Evolutionary conservation across 768 basidiomycete species (phyloP), one percentile per base, ranked within the genome.

Genomic region (Mycena alexandri): DNA sequence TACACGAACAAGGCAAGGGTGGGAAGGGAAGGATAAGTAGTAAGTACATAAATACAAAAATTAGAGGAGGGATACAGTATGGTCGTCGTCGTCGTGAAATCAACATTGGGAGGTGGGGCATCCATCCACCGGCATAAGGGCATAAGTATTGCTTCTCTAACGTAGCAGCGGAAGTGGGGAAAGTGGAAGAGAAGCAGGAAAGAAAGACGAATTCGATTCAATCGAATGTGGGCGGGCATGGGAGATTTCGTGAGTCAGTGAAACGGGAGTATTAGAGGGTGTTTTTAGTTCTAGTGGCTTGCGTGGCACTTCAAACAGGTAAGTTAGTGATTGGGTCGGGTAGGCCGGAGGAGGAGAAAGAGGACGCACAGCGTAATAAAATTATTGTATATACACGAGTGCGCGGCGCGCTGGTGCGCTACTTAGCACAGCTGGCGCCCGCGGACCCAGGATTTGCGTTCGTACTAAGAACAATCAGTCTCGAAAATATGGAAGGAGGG

Each of bases 371-470:
- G 63, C 50, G 48, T 43, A 22, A 21, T 48, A 54, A 24, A 51
- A 52, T 36, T 56, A 56, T 46, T 11, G 22, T 59, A 60, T 14
- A 21, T 29, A 29, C 29, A 29, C 29, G 29, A 29, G 29, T 29
- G 29, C n/a, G n/a, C n/a, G n/a, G n/a, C n/a, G n/a, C n/a, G n/a
- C n/a, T 22, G 48, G 29, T n/a, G 33, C 10, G 52, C 21, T 21
- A 36, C 12, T 57, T 57, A 56, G 33, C 19, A 55, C 44, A 52
- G 47, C 22, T 24, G 61, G 36, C 61, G 69, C 41, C 36, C 47
- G 47, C 63, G 72, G 25, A 33, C 63, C 72, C 74, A 72, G 25
- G 63, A 33, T 61, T 75, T 75, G 57, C 74, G 72, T n/a, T 47
- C 50, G 52, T 72, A 72, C 71, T 65, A 22, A 24, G 29, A 13